Evolutionary conservation across 192 early-diverging fungal species (phyloP).

Genomic region (Funneliformis geosporum): DNA sequence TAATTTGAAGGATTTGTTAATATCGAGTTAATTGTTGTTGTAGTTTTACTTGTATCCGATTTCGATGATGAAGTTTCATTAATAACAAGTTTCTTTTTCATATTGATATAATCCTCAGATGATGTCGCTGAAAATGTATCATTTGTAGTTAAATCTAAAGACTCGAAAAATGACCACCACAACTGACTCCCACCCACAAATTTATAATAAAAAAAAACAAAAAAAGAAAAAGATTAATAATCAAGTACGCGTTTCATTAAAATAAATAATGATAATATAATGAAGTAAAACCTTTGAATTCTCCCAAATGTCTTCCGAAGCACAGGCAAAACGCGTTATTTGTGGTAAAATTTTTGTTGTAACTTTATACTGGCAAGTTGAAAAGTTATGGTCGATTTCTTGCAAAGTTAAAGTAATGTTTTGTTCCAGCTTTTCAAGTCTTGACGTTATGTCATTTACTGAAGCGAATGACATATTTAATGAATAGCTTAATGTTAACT

Average conservation of each 20-base stretch:
- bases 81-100: neutral
- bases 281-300: conserved; percentile 42
- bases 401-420: conserved; percentile 57
- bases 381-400: conserved; percentile 59
- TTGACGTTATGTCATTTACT: conserved; percentile 18
- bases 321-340: conserved; percentile 49
- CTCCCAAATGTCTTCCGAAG: conserved; percentile 47
- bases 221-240: neutral
- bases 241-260: neutral
- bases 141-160: conserved; percentile 27
- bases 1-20: neutral
- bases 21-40: neutral
- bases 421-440: conserved; percentile 55
- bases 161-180: conserved; percentile 30
- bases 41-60: neutral
- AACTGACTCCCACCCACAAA: neutral
- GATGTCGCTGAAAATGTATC: conserved; percentile 12
- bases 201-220: neutral
- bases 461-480: conserved; percentile 13
- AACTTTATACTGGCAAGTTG: conserved; percentile 52
- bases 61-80: neutral
- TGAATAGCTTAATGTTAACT: too few relatives aligned
- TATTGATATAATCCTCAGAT: neutral
- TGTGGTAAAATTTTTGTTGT: conserved; percentile 52
- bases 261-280: neutral